Evolutionary conservation across 106 monocot genomes (phyloP).

Genomic region (Platanthera guangdongensis): DNA sequence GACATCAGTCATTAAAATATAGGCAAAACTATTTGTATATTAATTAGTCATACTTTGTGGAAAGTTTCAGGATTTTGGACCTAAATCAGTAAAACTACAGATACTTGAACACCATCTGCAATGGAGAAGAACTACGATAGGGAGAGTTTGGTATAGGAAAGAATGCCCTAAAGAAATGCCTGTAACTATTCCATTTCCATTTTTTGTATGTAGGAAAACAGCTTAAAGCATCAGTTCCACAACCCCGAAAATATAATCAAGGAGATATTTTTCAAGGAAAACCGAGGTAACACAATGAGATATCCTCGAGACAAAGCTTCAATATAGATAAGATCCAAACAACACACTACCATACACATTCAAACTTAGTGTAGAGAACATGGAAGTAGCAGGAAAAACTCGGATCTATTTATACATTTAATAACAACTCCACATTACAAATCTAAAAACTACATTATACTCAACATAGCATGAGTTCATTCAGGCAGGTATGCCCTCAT

Average conservation of each 20-base stretch:
- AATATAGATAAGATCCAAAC: not conserved
- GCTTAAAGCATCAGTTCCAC: not conserved
- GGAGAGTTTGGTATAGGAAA: not conserved
- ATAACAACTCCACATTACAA: not conserved
- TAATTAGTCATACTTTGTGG: not conserved
- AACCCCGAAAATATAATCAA: not conserved
- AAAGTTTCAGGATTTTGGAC: not conserved
- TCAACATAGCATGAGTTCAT: not conserved
- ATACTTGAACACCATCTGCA: not conserved
- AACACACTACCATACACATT: too few species aligned
- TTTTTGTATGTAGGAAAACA: not conserved
- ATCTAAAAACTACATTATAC: not conserved
- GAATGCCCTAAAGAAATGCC: not conserved
- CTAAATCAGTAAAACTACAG: too few species aligned
- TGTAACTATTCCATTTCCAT: not conserved
- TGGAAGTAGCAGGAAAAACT: not conserved
- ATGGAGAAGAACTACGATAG: not conserved
- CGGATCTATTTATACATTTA: not conserved
- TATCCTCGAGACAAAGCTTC: not conserved
- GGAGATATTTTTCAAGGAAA: not conserved
- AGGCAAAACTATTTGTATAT: not conserved
- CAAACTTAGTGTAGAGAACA: too few species aligned
- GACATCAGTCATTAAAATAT: not conserved
- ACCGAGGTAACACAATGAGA: not conserved
- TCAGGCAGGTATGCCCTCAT: not conserved